A percentile compares a stretch with the other conserved stretches of the same genome.
These are phyloP conservation scores for Metschnikowia similis DNA, from an alignment of 805 yeast species.

Conservation along the genomic window DNA sequence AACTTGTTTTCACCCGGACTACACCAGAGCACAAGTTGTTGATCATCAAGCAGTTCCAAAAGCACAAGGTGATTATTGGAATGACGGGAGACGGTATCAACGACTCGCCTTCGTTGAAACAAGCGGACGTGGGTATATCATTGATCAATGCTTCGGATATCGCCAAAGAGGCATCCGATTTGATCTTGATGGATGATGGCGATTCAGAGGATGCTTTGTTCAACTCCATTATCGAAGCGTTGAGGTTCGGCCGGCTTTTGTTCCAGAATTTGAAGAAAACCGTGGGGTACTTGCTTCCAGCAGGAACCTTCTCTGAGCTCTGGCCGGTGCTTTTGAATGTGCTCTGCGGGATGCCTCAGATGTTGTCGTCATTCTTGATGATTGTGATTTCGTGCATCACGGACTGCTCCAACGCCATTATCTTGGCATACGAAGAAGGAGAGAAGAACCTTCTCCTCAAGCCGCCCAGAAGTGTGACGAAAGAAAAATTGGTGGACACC, in stretches of 20 bases:
- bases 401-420: slow-evolving; percentile 43
- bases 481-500: slow-evolving; percentile 38
- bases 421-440: slow-evolving; percentile 41
- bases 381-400: slow-evolving; percentile 48
- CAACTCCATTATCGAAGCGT: slow-evolving; percentile 29
- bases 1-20: slow-evolving; percentile 38
- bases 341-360: slow-evolving; percentile 47
- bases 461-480: slow-evolving; percentile 39
- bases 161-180: slow-evolving; percentile 37
- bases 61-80: slow-evolving; percentile 25
- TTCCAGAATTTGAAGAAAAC: slow-evolving; percentile 48
- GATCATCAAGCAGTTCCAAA: slow-evolving; percentile 45
- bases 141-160: slow-evolving; percentile 29
- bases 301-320: slow-evolving; percentile 47
- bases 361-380: slow-evolving; percentile 47
- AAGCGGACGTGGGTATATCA: slow-evolving; percentile 33
- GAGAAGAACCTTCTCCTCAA: slow-evolving; percentile 40
- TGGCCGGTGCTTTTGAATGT: slow-evolving; percentile 48
- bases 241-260: slow-evolving; percentile 42
- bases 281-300: slow-evolving; percentile 47
- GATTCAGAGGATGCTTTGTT: slow-evolving; percentile 19
- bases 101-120: slow-evolving; percentile 33
- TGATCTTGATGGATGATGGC: slow-evolving; percentile 20
- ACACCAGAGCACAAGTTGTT: slow-evolving; percentile 50
- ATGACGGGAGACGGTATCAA: slow-evolving; percentile 37